These are phyloP conservation scores for Jatropha podagrica DNA, from an alignment of 441 rosid genomes.

Conservation along the genomic window DNA sequence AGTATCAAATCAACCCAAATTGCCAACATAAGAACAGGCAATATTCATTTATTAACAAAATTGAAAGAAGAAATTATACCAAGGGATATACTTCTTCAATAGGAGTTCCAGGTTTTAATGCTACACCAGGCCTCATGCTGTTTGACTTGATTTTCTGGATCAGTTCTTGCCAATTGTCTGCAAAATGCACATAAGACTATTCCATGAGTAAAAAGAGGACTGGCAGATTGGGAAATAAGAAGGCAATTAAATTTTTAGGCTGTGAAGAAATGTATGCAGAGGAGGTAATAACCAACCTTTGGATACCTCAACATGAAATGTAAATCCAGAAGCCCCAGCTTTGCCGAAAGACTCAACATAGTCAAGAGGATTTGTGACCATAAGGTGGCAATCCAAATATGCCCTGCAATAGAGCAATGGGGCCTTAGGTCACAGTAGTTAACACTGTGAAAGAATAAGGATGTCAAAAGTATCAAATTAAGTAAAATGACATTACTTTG, in stretches of 20 bases:
- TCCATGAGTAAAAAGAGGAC: neutral
- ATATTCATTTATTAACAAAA: neutral
- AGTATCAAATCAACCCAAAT: constrained; percentile 1
- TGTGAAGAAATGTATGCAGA: neutral
- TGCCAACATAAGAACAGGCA: neutral
- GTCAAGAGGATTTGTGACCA: constrained; percentile 94
- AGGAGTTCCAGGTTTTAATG: constrained; percentile 80
- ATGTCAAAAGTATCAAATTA: constrained; percentile 1
- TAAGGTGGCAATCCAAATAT: constrained; percentile 91
- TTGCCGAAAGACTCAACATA: constrained; percentile 72
- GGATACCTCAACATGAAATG: constrained; percentile 86
- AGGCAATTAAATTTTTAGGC: neutral
- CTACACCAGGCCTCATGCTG: constrained; percentile 91
- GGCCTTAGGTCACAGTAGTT: neutral
- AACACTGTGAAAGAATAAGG: neutral
- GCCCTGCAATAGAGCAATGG: constrained; percentile 45
- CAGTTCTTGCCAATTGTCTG: constrained; percentile 86
- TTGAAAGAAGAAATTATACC: constrained; percentile 37
- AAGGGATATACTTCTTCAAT: constrained; percentile 83
- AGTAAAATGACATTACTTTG: constrained; percentile 51
- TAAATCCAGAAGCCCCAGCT: constrained; percentile 94
- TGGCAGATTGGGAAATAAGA: neutral
- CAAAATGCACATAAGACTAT: constrained; percentile 20
- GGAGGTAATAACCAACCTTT: constrained; percentile 42
- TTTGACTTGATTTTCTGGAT: constrained; percentile 60